Evolutionary conservation across 1,139 yeast genomes (phyloP), one percentile per base, ranked within the genome.

Genomic region (Taiozyma sp.): DNA sequence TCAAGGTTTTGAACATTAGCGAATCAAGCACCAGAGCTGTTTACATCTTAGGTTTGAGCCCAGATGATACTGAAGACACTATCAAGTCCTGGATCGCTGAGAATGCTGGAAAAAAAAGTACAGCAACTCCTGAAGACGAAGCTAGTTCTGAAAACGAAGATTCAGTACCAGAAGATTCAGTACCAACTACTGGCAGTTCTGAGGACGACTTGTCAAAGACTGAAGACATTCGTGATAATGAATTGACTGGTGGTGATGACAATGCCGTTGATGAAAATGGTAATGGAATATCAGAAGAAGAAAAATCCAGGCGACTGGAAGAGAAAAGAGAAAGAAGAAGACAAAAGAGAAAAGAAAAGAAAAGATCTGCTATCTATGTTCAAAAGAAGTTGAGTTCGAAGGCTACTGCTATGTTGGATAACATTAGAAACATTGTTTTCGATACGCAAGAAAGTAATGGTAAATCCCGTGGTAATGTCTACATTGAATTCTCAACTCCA

Each of bases 231-330:
- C 34, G 41, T 26, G 43, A 28, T 24, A 43, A 46, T n/a, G 55
- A 50, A 21, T 54, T 55, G 26, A 60, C 60, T 4, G 65, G 57
- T 40, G 59, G 52, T 26, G 55, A 55, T 26, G 56, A 59, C 37
- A 19, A 37, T 37, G 59, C 19, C 19, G 19, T 53, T 24, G 55
- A 55, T 28, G 56, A 59, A 37, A 35, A 35, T 3, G 40, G 40
- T 35, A 16, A 19, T 19, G 24, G 16, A 19, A 11, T 8, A 13
- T 13, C 41, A 37, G 26, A 21, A 7, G 35, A 35, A n/a, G 40
- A 26, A 21, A 14, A 34, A 6, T 44, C 16, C 22, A 32, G 3
- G 10, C 26, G 22, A 19, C 11, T 60, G n/a, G 65, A 57, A 28
- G 60, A 53, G 22, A 55, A 56, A 39, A 48, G 35, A 45, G 49